Evolutionary conservation across 345 rosid genomes (phyloP).

Genomic region (Viola odorata): DNA sequence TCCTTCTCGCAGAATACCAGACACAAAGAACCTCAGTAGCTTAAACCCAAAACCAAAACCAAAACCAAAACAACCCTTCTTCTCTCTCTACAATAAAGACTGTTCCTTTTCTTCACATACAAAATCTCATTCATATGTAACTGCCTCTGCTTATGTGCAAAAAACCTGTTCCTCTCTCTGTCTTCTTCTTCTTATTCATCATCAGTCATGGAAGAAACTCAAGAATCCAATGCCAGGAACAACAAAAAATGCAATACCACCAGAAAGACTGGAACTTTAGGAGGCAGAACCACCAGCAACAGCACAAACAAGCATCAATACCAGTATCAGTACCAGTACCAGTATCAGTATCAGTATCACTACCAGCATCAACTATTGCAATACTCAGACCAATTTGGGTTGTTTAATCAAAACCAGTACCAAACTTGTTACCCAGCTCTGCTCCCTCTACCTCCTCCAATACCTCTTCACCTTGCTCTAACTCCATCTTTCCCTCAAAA

Average conservation of each 20-base stretch:
- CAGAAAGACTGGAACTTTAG: constrained; percentile 31
- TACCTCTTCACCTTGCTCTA: constrained; percentile 48
- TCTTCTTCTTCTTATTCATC: constrained; percentile 2
- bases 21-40: constrained; percentile 26
- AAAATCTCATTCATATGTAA: constrained; percentile 14
- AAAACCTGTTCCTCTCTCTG: constrained; percentile 3
- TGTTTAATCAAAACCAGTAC: constrained; percentile 35
- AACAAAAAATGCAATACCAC: constrained; percentile 34
- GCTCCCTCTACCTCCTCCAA: constrained; percentile 56
- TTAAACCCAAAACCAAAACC: constrained; percentile 12
- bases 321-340: constrained; percentile 27
- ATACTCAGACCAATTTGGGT: constrained; percentile 48
- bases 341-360: constrained; percentile 17
- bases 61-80: constrained; percentile 4
- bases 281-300: constrained; percentile 36
- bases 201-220: constrained; percentile 59
- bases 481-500: constrained; percentile 38
- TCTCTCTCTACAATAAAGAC: constrained; percentile 31
- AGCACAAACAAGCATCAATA: constrained; percentile 38
- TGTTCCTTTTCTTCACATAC: constrained; percentile 22
- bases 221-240: constrained; percentile 29
- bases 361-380: constrained; percentile 39
- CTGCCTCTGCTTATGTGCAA: constrained; percentile 16
- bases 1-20: constrained; percentile 2
- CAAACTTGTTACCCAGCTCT: constrained; percentile 48